phyloP scores from a whole-genome alignment of 257 asterid species.

The Cinchona pubescens region DNA sequence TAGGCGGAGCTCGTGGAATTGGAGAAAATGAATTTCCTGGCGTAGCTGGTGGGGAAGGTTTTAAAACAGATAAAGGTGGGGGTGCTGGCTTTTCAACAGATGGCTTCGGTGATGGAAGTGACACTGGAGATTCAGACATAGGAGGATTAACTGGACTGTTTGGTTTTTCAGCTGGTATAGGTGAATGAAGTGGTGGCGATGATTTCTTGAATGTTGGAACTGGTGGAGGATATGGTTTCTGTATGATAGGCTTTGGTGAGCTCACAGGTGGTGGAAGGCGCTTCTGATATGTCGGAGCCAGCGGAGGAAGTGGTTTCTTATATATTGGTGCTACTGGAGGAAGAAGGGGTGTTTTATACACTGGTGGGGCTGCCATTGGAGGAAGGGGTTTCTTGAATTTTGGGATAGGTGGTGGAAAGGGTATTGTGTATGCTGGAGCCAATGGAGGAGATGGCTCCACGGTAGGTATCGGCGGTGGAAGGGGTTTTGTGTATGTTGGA shows the following conservation, averaged over 20 bases:
- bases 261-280: not conserved
- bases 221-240: constrained; percentile 14
- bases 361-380: not conserved
- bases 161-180: constrained; percentile 5
- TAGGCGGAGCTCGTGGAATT: constrained; percentile 58
- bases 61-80: constrained; percentile 9
- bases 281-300: not conserved
- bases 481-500: too few species aligned
- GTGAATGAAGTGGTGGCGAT: constrained; percentile 25
- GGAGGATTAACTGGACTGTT: constrained; percentile 1
- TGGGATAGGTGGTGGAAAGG: too few species aligned
- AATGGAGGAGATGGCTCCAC: too few species aligned
- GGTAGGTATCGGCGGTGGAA: too few species aligned
- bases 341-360: constrained; percentile 4
- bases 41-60: constrained; percentile 18
- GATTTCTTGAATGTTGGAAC: constrained; percentile 8
- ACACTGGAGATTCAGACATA: not conserved
- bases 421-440: too few species aligned
- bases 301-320: constrained; percentile 16
- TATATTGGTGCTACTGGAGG: not conserved
- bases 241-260: constrained; percentile 1
- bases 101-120: constrained; percentile 3
- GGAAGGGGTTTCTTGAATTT: not conserved
- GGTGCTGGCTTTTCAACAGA: constrained; percentile 1
- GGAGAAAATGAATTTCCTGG: constrained; percentile 26